phyloP scores from a whole-genome alignment of 164 flowering plant species.

The Chimonanthus praecox region DNA sequence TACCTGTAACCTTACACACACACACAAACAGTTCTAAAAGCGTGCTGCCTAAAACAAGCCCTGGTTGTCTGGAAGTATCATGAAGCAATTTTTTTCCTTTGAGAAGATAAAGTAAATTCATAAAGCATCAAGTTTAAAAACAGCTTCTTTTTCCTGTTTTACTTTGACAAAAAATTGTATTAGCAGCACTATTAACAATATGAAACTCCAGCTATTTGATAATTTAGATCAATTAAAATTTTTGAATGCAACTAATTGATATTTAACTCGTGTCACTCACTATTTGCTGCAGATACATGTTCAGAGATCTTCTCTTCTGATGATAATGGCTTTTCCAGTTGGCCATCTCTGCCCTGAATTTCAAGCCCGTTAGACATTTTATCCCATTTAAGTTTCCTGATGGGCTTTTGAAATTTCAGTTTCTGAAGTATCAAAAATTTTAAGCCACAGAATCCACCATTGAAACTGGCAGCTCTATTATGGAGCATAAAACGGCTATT shows the following conservation, averaged over 20 bases:
- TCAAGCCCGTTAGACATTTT: constrained; percentile 19
- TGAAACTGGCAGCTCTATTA: constrained; percentile 23
- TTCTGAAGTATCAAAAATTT: constrained; percentile 32
- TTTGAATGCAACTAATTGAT: background rate
- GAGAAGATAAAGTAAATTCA: too few species aligned
- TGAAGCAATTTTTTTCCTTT: too few species aligned
- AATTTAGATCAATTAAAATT: background rate
- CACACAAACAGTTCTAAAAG: too few species aligned
- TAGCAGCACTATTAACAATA: background rate
- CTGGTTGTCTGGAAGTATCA: too few species aligned
- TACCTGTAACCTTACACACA: too few species aligned
- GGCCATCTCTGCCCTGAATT: constrained; percentile 26
- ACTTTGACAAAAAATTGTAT: too few species aligned
- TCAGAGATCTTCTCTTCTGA: constrained; percentile 11
- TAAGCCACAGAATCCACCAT: constrained; percentile 33
- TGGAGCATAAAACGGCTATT: constrained; percentile 14
- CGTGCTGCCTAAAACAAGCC: too few species aligned
- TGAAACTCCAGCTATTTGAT: too few species aligned
- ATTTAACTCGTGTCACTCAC: constrained; percentile 11
- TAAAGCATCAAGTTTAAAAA: too few species aligned
- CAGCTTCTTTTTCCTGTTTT: too few species aligned
- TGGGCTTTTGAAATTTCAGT: constrained; percentile 15
- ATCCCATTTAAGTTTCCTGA: constrained; percentile 13
- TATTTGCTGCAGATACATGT: constrained; percentile 9
- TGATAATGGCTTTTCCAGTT: constrained; percentile 13